Evolutionary conservation across 169 alveolate genomes (phyloP).

Genomic region (Eimeria sp.): DNA sequence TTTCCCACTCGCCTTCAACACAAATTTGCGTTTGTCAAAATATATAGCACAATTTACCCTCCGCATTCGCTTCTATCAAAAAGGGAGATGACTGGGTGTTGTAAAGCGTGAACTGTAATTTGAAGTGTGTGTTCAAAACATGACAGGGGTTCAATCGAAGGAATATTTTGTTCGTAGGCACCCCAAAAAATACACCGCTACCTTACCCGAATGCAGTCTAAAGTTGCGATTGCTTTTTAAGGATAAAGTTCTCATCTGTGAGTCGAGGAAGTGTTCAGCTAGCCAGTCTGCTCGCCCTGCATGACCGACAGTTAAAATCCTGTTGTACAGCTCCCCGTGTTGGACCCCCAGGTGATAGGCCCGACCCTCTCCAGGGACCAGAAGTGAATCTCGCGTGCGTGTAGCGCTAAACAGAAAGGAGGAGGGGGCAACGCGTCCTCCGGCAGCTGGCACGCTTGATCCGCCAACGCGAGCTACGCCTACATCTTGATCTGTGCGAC

Average conservation of each 20-base stretch:
- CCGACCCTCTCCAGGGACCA: conserved; percentile 82
- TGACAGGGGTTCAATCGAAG: too few species aligned
- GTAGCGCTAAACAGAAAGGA: conserved; percentile 38
- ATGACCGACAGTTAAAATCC: conserved; percentile 83
- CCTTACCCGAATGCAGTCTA: conserved; percentile 81
- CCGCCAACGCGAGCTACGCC: neutral
- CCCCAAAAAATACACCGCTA: neutral
- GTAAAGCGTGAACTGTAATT: neutral
- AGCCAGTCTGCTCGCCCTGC: conserved; percentile 82
- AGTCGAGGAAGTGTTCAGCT: conserved; percentile 78
- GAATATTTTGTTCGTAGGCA: neutral
- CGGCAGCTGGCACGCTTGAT: conserved; percentile 1
- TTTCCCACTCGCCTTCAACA: neutral
- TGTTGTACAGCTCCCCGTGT: conserved; percentile 75
- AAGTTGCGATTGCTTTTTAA: conserved; percentile 75
- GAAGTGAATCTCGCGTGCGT: conserved; percentile 73
- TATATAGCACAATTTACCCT: neutral
- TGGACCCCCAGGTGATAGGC: conserved; percentile 82
- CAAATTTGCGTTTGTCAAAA: neutral
- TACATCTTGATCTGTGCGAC: neutral
- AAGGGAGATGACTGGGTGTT: neutral
- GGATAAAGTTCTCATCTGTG: conserved; percentile 66
- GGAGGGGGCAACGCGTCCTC: conserved; percentile 38
- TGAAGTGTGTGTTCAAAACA: neutral
- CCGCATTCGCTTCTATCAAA: neutral